Percentiles rank a stretch among this genome's conserved stretches.
Conservation (phyloP, 2,329 filamentous ascomycete genomes). For the Fusarium sp. region DNA sequence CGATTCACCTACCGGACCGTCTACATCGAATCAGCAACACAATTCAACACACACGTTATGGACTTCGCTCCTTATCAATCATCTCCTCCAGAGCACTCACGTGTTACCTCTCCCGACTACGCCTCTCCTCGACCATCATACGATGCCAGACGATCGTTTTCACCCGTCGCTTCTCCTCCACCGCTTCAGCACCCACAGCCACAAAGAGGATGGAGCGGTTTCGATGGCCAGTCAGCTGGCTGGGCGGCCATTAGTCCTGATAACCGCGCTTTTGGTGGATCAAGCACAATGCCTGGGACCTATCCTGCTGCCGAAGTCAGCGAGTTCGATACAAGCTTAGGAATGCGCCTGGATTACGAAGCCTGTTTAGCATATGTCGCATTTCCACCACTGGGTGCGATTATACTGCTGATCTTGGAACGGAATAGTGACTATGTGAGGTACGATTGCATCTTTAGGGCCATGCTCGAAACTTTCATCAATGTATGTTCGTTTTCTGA, state of each 20-base stretch:
- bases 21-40: background rate
- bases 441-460: slow-evolving; percentile 56
- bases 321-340: slow-evolving; percentile 91
- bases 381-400: slow-evolving; percentile 85
- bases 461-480: background rate
- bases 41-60: slow-evolving; percentile 58
- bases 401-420: slow-evolving; percentile 85
- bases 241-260: slow-evolving; percentile 40
- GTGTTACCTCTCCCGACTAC: slow-evolving; percentile 75
- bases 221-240: slow-evolving; percentile 50
- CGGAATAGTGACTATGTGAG: slow-evolving; percentile 97
- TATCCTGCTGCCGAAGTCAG: slow-evolving; percentile 65
- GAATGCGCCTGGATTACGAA: slow-evolving; percentile 87
- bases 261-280: slow-evolving; percentile 33
- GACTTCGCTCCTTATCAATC: slow-evolving; percentile 99
- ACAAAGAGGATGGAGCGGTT: slow-evolving; percentile 61
- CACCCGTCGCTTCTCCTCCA: slow-evolving; percentile 55
- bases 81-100: slow-evolving; percentile 83
- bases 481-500: slow-evolving; percentile 12
- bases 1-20: background rate
- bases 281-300: slow-evolving; percentile 46
- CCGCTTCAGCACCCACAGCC: slow-evolving; percentile 62
- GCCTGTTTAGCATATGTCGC: slow-evolving; percentile 88
- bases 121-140: slow-evolving; percentile 65
- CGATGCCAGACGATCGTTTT: slow-evolving; percentile 63